Evolutionary conservation across 495 filamentous ascomycete genomes (phyloP), one percentile per base, ranked within the genome.

Genomic region (Aspergillus kassunensis): DNA sequence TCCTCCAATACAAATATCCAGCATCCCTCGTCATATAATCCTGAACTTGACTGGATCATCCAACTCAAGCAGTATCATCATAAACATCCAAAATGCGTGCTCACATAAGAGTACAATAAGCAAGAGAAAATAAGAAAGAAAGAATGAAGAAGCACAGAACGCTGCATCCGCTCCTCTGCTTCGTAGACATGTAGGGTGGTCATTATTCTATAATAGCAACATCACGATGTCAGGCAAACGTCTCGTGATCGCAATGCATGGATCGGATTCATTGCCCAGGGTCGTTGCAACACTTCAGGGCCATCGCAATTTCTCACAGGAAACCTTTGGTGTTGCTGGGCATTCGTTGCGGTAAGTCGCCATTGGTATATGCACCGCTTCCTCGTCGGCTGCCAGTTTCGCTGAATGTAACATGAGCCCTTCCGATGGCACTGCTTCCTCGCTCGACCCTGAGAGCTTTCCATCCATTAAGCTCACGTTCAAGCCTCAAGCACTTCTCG

Each of bases 401-500:
- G 39, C 71, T 75, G 51, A 76, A 57, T 4, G 59, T 62, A 16
- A 68, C 60, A 35, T 62, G 56, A 2, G 53, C 29, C 27, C 73
- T 65, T 25, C 62, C 66, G 25, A 76, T 56, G 12, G 61, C 62
- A 43, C 63, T 70, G 19, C 67, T 39, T 33, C 42, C 68, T 44
- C 75, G 77, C 62, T 92, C 88, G 56, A 84, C 71, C 36, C 89
- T 76, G 29, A 91, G 65, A 11, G 76, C 81, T 61, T 91, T 96
- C 85, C 87, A 90, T 2, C 83, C 84, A 55, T 95, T 92, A 8
- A 97, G 65, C 69, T 98, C 93, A 19, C 91, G 79, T 67, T 97
- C 93, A 25, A 97, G 67, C n/a, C 84, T 72, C 42, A 95, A 66
- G 2, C 75, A 77, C 66, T 89, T 91, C 70, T 97, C 95, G 15